Base-by-base conservation (phyloP, 2,329 filamentous ascomycete genomes). In the Botryotinia calthae region DNA sequence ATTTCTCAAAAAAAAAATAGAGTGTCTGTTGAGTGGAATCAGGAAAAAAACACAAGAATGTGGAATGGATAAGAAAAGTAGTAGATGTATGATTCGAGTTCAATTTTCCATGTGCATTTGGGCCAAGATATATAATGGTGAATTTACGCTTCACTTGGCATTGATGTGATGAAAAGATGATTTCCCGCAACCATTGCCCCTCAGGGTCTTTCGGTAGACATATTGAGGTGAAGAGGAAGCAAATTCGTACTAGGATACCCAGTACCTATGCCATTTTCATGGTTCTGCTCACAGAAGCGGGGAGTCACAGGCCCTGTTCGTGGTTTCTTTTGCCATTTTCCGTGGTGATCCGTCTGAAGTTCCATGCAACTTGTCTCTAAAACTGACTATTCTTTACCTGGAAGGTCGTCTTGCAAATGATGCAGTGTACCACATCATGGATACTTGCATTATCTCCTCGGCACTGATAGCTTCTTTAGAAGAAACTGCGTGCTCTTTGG, bases 161-260 rank as follows among this genome's bases (percentile, higher is more conserved):
- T 9, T 22, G 34, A 16, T 9, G 7, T 20, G 51, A 8, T 28
- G 7, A 20, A 31, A 42, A 16, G 9, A 56, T 20, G 6, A 10
- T 16, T 16, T 25, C 18, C 9, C 18, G 48, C 34, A 18, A 8
- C 28, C 22, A 7, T 5, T 28, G 1, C 1, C 12, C 14, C 10
- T 2, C 1, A 28, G 0, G 2, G 5, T 22, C 9, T 31, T 31
- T 18, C 4, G 0, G 0, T 16, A 22, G 0, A 22, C n/a, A 31
- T 28, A 20, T 9, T 14, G 16, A 20, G n/a, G 20, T 22, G n/a
- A 44, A 10, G 1, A 1, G 2, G 4, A 46, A 22, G 42, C 0
- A 22, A 46, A 9, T 31, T 56, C 1, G 28, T n/a, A 42, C 20
- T 16, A 25, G 18, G 2, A 31, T 42, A 25, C 0, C 5, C 28